Percentiles rank a stretch among this genome's conserved stretches.
These are phyloP conservation scores for Rubus idaeus DNA, from an alignment of 306 rosid species.

Conservation along the genomic window DNA sequence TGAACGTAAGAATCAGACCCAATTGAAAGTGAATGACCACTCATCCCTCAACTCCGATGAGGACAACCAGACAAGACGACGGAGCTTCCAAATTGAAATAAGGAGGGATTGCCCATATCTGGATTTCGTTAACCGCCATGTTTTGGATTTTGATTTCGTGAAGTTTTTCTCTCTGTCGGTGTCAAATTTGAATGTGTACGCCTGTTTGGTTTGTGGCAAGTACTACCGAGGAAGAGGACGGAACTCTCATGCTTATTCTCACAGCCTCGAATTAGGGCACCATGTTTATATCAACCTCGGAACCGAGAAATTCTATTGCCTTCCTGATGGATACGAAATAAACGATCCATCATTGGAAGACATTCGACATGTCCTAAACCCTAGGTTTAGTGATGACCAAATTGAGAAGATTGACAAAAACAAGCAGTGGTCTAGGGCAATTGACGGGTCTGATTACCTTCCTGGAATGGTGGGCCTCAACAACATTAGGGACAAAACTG, in stretches of 20 bases:
- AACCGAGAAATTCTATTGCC: slow-evolving; percentile 90
- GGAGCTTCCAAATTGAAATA: slow-evolving; percentile 65
- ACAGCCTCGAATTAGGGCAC: slow-evolving; percentile 93
- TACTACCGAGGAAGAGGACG: slow-evolving; percentile 93
- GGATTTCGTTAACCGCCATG: slow-evolving; percentile 90
- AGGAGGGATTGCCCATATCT: slow-evolving; percentile 94
- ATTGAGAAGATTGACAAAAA: slow-evolving; percentile 75
- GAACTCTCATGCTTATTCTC: slow-evolving; percentile 93
- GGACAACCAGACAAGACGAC: slow-evolving; percentile 30
- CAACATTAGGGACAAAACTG: slow-evolving; percentile 77
- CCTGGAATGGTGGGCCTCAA: slow-evolving; percentile 99
- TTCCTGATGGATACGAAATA: slow-evolving; percentile 94
- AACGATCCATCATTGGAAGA: slow-evolving; percentile 89
- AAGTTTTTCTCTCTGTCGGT: slow-evolving; percentile 84
- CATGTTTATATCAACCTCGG: slow-evolving; percentile 85
- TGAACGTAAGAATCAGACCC: slow-evolving; percentile 18
- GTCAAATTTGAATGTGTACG: slow-evolving; percentile 85
- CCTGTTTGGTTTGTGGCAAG: slow-evolving; percentile 88
- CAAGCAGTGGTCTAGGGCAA: slow-evolving; percentile 94
- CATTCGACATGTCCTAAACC: slow-evolving; percentile 83
- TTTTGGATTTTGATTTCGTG: slow-evolving; percentile 94
- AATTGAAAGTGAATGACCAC: slow-evolving; percentile 17
- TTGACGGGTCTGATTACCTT: slow-evolving; percentile 94
- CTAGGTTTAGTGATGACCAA: slow-evolving; percentile 79
- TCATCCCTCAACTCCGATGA: slow-evolving; percentile 32